Conservation (phyloP, 2,329 filamentous ascomycete species). For the Teratosphaeria destructans region DNA sequence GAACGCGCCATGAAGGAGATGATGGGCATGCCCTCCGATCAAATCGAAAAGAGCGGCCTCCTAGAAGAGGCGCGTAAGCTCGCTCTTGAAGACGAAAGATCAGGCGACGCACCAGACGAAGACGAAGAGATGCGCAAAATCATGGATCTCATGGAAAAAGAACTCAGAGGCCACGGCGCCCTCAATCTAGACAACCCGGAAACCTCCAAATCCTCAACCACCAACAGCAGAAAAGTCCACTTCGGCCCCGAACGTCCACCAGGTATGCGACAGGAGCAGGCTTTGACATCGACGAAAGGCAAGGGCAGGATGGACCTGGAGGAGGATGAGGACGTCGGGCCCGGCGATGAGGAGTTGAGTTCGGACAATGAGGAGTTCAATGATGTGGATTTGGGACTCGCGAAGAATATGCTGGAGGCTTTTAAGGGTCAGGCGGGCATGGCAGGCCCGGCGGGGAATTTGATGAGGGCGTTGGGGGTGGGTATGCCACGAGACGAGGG, state of each 20-base stretch:
- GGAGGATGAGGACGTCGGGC: slow-evolving; percentile 31
- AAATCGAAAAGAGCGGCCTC: slow-evolving; percentile 23
- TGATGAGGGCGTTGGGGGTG: slow-evolving; percentile 78
- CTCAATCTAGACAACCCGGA: slow-evolving; percentile 29
- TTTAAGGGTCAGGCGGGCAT: slow-evolving; percentile 84
- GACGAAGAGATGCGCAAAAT: slow-evolving; percentile 54
- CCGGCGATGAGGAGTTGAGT: slow-evolving; percentile 21
- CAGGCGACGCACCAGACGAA: slow-evolving; percentile 39
- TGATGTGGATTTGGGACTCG: slow-evolving; percentile 75
- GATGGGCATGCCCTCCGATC: slow-evolving; percentile 56
- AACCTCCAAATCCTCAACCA: slow-evolving; percentile 7
- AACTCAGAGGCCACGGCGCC: slow-evolving; percentile 59
- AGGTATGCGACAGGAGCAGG: slow-evolving; percentile 7
- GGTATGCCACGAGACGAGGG: slow-evolving; percentile 68
- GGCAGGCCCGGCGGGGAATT: slow-evolving; percentile 75
- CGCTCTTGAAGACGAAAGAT: slow-evolving; percentile 32
- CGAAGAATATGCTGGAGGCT: slow-evolving; percentile 81
- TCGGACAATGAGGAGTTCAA: slow-evolving; percentile 47
- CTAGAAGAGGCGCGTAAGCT: slow-evolving; percentile 26
- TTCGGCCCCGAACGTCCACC: slow-evolving; percentile 24
- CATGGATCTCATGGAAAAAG: slow-evolving; percentile 59
- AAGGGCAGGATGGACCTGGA: slow-evolving; percentile 10
- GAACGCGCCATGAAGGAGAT: slow-evolving; percentile 82
- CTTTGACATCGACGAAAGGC: slow-evolving; percentile 6
- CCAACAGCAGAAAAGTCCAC: slow-evolving; percentile 2